These are phyloP conservation scores for Coffea humblotiana DNA, from an alignment of 305 asterid species.

Conservation along the genomic window DNA sequence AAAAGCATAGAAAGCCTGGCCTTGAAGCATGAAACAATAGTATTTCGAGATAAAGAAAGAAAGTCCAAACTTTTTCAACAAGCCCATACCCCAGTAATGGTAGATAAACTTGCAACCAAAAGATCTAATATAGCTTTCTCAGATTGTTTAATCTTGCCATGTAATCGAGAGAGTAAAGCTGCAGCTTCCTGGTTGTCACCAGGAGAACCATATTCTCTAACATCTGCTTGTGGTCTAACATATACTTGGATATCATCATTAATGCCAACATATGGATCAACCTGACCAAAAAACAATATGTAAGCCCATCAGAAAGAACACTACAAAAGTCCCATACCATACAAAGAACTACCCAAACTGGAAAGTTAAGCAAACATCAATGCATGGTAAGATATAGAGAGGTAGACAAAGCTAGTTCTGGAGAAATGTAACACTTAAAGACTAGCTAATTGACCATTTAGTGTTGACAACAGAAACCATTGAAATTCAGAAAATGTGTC, in stretches of 20 bases:
- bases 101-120: slow-evolving; percentile 53
- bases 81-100: slow-evolving; percentile 61
- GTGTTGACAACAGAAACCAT: not conserved
- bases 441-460: not conserved
- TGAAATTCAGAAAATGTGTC: not conserved
- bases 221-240: slow-evolving; percentile 59
- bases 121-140: slow-evolving; percentile 44
- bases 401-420: not conserved
- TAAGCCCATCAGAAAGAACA: not conserved
- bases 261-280: slow-evolving; percentile 84
- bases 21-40: not conserved
- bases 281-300: slow-evolving; percentile 35
- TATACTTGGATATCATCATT: slow-evolving; percentile 77
- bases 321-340: not conserved
- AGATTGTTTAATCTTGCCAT: slow-evolving; percentile 51
- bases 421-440: not conserved
- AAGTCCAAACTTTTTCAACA: not conserved
- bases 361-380: not conserved
- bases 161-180: slow-evolving; percentile 49
- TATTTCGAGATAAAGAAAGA: not conserved
- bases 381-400: not conserved
- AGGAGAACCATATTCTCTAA: slow-evolving; percentile 58
- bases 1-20: not conserved
- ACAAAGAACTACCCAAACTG: not conserved
- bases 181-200: slow-evolving; percentile 70